Base-by-base conservation (phyloP, 108 stramenopile genomes). In the Parmales sp. region DNA sequence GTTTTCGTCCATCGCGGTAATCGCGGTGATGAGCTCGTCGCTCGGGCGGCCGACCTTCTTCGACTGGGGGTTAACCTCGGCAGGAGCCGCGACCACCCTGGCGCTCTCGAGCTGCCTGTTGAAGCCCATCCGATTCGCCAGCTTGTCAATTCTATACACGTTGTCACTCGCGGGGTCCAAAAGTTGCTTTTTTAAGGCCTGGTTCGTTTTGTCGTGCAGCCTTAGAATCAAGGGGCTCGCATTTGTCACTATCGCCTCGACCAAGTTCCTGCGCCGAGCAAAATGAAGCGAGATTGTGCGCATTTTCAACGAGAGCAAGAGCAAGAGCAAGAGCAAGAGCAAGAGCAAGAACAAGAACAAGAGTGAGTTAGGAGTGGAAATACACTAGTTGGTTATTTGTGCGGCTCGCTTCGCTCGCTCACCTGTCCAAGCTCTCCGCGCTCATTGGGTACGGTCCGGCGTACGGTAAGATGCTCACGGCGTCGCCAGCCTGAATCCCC, bases 1-100 rank as follows among this genome's bases (percentile, higher is more conserved):
- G 54, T 90, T 93, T 69, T 93, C 92, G 67, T 93, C 92, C 92
- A 93, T 93, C 9, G 92, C 89, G 26, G 88, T 93, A 46, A 93
- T 88, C n/a, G 88, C 92, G 19, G 82, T 78, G 65, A 90, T 87
- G 50, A 93, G 66, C 51, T 87, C 78, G 20, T 83, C 80, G 37
- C 83, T 80, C 23, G 89, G 88, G n/a, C 89, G 82, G 16, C 36
- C 31, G 31, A 13, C 2, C 29, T 34, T 28, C 54, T 60, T 60
- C 5, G 54, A 3, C 31, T 60, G 29, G 18, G 82, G 76, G 11
- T 51, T 69, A 49, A 89, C 83, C 34, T 78, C 78, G 8, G 79
- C 25, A 2, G 88, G 88, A 54, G 80, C 79, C 8, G 83, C 84
- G 50, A 93, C 78, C 0, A 83, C 74, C 2, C 88, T 82, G 16